Evolutionary conservation across 495 filamentous ascomycete species (phyloP).

Genomic region (Alectoria sarmentosa): DNA sequence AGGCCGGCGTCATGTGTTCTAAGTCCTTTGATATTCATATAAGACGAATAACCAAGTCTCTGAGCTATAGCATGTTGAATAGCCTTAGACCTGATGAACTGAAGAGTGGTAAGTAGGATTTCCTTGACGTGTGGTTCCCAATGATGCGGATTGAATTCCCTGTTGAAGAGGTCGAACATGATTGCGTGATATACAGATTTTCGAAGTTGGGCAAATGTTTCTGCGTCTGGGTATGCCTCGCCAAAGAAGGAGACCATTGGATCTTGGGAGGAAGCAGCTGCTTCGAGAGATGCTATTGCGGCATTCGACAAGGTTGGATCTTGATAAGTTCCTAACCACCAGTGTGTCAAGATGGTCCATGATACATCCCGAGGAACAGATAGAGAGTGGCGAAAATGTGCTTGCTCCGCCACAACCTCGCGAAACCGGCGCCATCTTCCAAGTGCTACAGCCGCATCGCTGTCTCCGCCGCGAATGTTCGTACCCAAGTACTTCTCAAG

Average conservation of each 20-base stretch:
- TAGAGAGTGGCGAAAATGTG: background rate
- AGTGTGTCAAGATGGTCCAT: background rate
- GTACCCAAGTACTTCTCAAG: background rate
- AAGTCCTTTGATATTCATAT: background rate
- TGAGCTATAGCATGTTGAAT: background rate
- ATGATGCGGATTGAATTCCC: slow-evolving; percentile 1
- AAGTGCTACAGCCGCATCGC: background rate
- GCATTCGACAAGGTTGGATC: background rate
- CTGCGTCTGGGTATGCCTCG: background rate
- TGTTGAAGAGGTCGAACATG: background rate
- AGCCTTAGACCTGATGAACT: background rate
- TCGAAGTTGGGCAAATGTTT: background rate
- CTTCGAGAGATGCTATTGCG: background rate
- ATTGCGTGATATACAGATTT: background rate
- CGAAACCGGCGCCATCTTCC: background rate
- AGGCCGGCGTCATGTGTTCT: background rate
- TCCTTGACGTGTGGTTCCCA: background rate
- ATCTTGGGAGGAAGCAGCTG: background rate
- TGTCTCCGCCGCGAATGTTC: background rate
- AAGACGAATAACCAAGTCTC: background rate
- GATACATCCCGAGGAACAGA: background rate
- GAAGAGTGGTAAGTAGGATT: background rate
- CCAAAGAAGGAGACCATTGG: background rate
- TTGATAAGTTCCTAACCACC: background rate
- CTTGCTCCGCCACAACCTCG: background rate